phyloP scores from a whole-genome alignment of 257 asterid species.

The Hygrophila difformis region DNA sequence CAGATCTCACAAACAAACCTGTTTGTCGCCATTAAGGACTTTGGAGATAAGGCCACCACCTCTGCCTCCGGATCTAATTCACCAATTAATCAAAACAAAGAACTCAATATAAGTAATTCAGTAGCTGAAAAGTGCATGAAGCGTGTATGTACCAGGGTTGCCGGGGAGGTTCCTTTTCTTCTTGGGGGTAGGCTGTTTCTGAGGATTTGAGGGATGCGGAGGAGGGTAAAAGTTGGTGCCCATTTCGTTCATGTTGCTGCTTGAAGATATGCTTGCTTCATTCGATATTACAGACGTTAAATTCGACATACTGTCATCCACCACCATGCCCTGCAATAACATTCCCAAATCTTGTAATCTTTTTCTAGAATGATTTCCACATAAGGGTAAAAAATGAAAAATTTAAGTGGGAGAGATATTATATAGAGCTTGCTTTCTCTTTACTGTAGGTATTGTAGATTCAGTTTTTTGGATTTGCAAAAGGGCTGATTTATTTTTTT shows the following conservation, averaged over 20 bases:
- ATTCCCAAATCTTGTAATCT: background rate
- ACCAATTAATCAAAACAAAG: background rate
- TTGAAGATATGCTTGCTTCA: conserved; percentile 57
- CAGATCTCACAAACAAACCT: conserved; percentile 72
- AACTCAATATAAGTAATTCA: background rate
- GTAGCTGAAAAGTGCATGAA: too few species aligned
- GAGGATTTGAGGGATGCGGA: conserved; percentile 12
- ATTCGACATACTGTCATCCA: conserved; percentile 54
- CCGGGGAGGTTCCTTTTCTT: conserved; percentile 66
- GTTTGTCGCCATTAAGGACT: conserved; percentile 58
- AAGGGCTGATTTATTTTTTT: background rate
- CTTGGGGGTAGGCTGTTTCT: conserved; percentile 30
- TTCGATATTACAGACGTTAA: conserved; percentile 59
- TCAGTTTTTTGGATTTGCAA: conserved; percentile 2
- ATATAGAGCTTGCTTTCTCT: background rate
- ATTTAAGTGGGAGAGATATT: background rate
- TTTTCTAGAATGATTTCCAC: background rate
- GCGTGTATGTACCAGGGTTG: conserved; percentile 60
- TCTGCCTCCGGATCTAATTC: conserved; percentile 62
- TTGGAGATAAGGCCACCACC: conserved; percentile 59
- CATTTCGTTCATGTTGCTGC: conserved; percentile 32
- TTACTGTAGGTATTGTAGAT: background rate
- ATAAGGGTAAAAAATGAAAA: background rate
- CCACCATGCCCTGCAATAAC: conserved; percentile 29
- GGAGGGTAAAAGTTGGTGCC: conserved; percentile 13